These are phyloP conservation scores for Actinomortierella wolfii DNA, from an alignment of 371 early-diverging fungal species.

Conservation along the genomic window DNA sequence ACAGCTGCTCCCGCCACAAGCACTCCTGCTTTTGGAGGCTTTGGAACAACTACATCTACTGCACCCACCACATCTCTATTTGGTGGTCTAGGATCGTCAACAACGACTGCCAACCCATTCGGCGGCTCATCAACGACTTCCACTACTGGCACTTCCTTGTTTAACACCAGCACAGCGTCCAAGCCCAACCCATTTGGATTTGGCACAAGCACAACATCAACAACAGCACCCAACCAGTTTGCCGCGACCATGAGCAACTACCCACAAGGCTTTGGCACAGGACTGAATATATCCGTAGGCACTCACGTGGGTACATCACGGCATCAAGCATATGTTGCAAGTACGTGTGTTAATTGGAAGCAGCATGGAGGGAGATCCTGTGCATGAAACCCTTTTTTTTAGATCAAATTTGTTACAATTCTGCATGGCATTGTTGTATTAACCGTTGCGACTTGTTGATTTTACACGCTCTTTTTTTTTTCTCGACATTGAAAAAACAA, in stretches of 20 bases:
- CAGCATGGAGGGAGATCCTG: no score
- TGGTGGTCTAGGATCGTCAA: slow-evolving; percentile 22
- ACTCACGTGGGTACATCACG: slow-evolving; percentile 19
- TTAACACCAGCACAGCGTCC: slow-evolving; percentile 19
- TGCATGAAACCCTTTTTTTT: no score
- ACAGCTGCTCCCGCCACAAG: slow-evolving; percentile 17
- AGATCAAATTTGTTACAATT: no score
- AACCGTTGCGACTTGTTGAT: no score
- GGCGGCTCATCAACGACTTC: slow-evolving; percentile 28
- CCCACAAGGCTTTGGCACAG: slow-evolving; percentile 2
- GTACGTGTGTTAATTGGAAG: no score
- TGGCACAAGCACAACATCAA: slow-evolving; percentile 12
- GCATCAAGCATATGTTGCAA: no score
- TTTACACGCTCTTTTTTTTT: no score
- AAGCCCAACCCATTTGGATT: slow-evolving; percentile 12
- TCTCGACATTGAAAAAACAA: no score
- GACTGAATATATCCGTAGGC: slow-evolving; percentile 10
- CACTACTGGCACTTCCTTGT: slow-evolving; percentile 22
- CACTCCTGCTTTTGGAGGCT: slow-evolving; percentile 17
- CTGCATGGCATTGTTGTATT: no score
- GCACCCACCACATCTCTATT: slow-evolving; percentile 8
- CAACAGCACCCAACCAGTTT: slow-evolving; percentile 20
- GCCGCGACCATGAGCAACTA: slow-evolving; percentile 3
- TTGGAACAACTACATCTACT: slow-evolving; percentile 13
- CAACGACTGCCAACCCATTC: slow-evolving; percentile 17